These are phyloP conservation scores for Phenoliferia sp. DNA, from an alignment of 1,284 basidiomycete genomes.

Conservation along the genomic window DNA sequence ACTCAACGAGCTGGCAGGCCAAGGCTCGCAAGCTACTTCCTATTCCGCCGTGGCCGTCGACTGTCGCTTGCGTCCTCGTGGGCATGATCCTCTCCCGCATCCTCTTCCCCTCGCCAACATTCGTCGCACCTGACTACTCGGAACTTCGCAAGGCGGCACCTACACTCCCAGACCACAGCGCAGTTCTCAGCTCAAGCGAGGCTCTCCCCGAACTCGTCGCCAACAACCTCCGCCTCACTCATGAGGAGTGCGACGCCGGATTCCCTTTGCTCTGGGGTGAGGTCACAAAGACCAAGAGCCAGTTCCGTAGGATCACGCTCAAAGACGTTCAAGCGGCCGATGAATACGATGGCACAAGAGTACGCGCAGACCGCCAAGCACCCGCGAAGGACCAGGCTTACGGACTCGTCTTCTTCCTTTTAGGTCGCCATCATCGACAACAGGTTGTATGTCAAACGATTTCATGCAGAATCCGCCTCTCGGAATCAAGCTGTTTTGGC, in stretches of 20 bases:
- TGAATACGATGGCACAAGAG: constrained; percentile 1
- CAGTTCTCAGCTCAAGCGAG: neutral
- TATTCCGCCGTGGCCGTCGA: neutral
- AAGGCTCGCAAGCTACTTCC: no score
- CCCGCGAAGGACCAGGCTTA: neutral
- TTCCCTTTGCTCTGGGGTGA: constrained; percentile 7
- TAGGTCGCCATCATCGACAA: constrained; percentile 6
- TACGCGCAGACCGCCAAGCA: neutral
- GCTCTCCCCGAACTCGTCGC: neutral
- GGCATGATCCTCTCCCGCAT: neutral
- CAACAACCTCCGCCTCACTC: neutral
- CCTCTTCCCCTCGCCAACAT: neutral
- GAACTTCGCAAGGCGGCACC: neutral
- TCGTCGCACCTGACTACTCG: neutral
- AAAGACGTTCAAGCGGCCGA: constrained; percentile 1
- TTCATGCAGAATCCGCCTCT: neutral
- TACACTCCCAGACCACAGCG: neutral
- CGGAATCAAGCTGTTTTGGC: constrained; percentile 4
- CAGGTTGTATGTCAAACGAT: constrained; percentile 3
- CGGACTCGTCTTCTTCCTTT: neutral
- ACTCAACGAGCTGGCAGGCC: no score
- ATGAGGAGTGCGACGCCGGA: constrained; percentile 9
- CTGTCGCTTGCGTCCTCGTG: neutral
- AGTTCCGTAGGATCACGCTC: neutral
- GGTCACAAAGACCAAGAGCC: neutral